Evolutionary conservation across 2,329 filamentous ascomycete species (phyloP).

Genomic region (Atkinsonella hypoxylon): DNA sequence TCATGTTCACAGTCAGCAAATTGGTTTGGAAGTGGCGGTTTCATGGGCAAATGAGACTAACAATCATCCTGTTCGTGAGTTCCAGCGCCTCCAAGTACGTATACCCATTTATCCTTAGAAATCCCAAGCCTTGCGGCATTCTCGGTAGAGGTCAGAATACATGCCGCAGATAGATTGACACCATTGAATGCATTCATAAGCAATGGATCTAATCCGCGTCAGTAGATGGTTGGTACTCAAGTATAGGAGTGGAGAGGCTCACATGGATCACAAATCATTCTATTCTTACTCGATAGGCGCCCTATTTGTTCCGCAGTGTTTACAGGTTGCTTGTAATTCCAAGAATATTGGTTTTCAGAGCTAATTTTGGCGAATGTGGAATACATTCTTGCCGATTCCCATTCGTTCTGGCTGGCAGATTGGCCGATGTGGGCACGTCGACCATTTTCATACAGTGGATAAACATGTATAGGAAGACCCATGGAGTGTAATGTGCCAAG

Average conservation of each 20-base stretch:
- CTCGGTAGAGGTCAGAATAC: constrained; percentile 45
- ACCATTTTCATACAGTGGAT: constrained; percentile 54
- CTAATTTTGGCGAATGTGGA: constrained; percentile 47
- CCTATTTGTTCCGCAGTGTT: constrained; percentile 39
- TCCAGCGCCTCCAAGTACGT: constrained; percentile 51
- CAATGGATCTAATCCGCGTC: constrained; percentile 39
- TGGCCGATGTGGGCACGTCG: constrained; percentile 46
- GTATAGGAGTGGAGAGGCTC: constrained; percentile 10
- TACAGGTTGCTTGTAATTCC: constrained; percentile 38
- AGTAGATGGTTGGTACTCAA: not conserved
- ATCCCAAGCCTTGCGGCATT: constrained; percentile 43
- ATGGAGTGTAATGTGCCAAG: constrained; percentile 44
- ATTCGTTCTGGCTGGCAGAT: constrained; percentile 39
- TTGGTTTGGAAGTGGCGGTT: not conserved
- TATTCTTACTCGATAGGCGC: constrained; percentile 41
- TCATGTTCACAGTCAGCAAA: not conserved
- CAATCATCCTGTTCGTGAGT: constrained; percentile 45
- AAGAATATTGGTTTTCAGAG: constrained; percentile 38
- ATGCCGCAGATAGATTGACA: constrained; percentile 50
- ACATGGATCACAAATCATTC: constrained; percentile 61
- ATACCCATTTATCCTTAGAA: constrained; percentile 46
- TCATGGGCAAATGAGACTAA: constrained; percentile 11
- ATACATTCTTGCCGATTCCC: constrained; percentile 48
- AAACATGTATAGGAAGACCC: constrained; percentile 53
- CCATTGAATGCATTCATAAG: constrained; percentile 63